A percentile compares a stretch with the other conserved stretches of the same genome.
phyloP scores from a whole-genome alignment of 2,329 filamentous ascomycete species.

The Aspergillus carbonarius region DNA sequence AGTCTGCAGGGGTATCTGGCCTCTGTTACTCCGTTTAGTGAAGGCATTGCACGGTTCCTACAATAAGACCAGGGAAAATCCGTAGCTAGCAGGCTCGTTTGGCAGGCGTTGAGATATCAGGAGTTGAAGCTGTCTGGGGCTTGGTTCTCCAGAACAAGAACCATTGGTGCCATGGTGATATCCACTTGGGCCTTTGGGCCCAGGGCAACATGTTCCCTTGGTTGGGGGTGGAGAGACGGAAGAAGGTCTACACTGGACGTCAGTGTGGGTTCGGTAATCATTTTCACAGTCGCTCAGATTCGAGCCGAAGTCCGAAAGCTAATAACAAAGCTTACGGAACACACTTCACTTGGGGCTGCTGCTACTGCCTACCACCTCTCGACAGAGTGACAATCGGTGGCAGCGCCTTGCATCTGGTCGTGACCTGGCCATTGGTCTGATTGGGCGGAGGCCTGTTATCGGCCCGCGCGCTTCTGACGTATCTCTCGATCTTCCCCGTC shows the following conservation, averaged over 20 bases:
- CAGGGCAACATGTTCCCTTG: neutral
- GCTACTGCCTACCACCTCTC: neutral
- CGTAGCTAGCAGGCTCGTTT: constrained; percentile 4
- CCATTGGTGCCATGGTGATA: neutral
- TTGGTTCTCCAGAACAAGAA: neutral
- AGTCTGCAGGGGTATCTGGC: neutral
- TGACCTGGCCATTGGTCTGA: neutral
- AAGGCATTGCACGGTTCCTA: constrained; percentile 6
- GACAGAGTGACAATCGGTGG: neutral
- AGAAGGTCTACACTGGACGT: neutral
- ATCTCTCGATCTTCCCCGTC: neutral
- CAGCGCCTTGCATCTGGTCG: neutral
- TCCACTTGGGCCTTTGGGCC: neutral
- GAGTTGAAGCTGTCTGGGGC: constrained; percentile 5
- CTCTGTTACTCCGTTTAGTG: neutral
- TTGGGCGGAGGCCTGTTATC: neutral
- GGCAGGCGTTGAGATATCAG: neutral
- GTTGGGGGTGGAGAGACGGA: constrained; percentile 3
- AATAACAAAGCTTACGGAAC: too few relatives aligned
- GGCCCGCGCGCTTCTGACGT: neutral
- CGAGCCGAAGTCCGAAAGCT: too few relatives aligned
- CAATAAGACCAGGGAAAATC: constrained; percentile 7
- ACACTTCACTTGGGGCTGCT: too few relatives aligned
- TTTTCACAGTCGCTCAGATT: too few relatives aligned
- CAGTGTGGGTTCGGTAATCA: too few relatives aligned